Base-by-base conservation (phyloP, 2,329 filamentous ascomycete species). In the Didymella lethalis region DNA sequence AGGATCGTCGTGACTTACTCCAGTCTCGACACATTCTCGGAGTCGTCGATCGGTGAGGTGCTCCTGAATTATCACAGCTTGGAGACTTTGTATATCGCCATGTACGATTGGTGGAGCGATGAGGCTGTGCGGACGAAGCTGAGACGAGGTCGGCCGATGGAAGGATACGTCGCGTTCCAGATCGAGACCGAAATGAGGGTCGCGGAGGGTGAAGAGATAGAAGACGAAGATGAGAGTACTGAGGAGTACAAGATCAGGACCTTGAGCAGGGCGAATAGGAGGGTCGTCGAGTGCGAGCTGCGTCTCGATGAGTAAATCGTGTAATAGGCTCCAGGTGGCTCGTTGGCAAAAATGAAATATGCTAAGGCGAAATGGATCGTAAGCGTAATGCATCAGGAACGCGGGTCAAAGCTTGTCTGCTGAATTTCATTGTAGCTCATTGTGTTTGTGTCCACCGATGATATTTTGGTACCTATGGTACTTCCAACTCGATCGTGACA, bases 51-150 rank as follows among this genome's bases (percentile, higher is more conserved):
- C 7, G 50, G 41, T 6, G 32, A n/a, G 31, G 32, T 23, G 7
- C 18, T 53, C n/a, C 11, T 29, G 11, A 25, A 53, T 10, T 46
- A 20, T 12, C 3, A 32, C 31, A 16, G 18, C 0, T 51, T 62
- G 4, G 60, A 65, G 44, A 54, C 41, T n/a, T 26, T 65, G 38
- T 65, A 59, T 50, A 26, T 65, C 14, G 57, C 50, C 6, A 62
- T 64, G 54, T 49, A 56, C 16, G 64, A 66, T 46, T 46, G 18
- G 38, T 61, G 51, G 44, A 54, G 53, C 18, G 25, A 48, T 14
- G 18, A 23, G 12, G 18, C 14, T 23, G 29, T 48, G 7, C 48
- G 20, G 29, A 43, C 16, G 31, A 28, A 29, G n/a, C 7, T 40
- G 31, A 20, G 18, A 2, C 28, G n/a, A 4, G 53, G 46, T n/a